phyloP scores from a whole-genome alignment of 345 rosid species.

The Eucalyptus fibrosa region DNA sequence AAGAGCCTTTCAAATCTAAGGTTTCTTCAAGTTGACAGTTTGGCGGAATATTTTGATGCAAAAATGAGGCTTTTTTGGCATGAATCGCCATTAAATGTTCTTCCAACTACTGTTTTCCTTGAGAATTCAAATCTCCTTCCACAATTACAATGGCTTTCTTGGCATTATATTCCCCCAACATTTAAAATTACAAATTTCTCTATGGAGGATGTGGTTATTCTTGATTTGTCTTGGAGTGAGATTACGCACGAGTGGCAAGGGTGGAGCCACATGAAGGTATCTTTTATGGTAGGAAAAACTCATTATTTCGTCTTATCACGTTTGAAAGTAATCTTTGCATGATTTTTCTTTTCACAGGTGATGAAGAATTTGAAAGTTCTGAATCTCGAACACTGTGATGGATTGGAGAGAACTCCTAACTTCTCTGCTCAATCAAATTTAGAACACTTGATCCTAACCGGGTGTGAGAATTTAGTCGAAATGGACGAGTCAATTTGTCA shows the following conservation, averaged over 20 bases:
- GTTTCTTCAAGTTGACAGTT: rapidly evolving
- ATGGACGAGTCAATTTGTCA: no score
- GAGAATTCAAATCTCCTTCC: not conserved
- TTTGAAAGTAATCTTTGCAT: no score
- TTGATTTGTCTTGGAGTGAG: rapidly evolving
- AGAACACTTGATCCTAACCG: no score
- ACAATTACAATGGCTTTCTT: not conserved
- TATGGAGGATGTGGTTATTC: not conserved
- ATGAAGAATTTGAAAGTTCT: no score
- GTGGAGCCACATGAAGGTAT: not conserved
- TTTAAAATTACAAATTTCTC: not conserved
- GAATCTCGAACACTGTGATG: no score
- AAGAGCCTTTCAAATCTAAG: not conserved
- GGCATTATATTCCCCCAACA: not conserved
- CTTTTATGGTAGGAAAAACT: rapidly evolving
- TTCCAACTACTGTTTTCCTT: not conserved
- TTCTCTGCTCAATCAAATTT: no score
- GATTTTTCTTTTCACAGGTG: no score
- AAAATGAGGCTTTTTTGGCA: rapidly evolving
- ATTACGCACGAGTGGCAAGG: not conserved
- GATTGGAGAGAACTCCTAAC: no score
- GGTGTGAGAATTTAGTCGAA: no score
- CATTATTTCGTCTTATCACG: no score
- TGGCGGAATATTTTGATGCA: rapidly evolving
- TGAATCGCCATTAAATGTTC: no score